Conservation (phyloP, 495 filamentous ascomycete species). For the Trichoderma asperelloides region DNA sequence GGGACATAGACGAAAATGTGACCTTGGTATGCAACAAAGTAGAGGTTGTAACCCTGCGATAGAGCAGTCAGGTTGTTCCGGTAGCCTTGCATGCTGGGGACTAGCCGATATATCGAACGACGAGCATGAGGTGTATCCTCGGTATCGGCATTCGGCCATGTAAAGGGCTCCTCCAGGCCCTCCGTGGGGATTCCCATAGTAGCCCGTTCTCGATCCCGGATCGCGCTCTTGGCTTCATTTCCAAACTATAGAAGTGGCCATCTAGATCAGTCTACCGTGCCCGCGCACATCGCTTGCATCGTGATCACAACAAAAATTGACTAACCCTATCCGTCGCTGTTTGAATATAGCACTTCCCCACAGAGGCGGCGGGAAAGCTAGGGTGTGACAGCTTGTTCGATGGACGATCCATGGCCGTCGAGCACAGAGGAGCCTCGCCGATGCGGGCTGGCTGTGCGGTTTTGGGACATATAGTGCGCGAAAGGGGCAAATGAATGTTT, state of each 20-base stretch:
- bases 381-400: neutral
- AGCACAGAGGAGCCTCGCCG: neutral
- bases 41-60: conserved; percentile 48
- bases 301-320: neutral
- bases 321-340: conserved; percentile 2
- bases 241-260: neutral
- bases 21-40: conserved; percentile 66
- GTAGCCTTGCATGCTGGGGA: conserved; percentile 20
- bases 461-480: neutral
- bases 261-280: neutral
- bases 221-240: neutral
- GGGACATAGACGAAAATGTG: conserved; percentile 71
- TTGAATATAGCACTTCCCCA: neutral
- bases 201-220: conserved; percentile 5
- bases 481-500: neutral
- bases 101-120: neutral
- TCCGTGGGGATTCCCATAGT: conserved; percentile 4
- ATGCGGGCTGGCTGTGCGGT: neutral
- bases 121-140: neutral
- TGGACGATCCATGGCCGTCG: neutral
- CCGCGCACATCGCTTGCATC: neutral
- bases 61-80: conserved; percentile 41
- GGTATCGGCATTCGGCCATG: conserved; percentile 12
- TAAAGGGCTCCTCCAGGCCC: neutral
- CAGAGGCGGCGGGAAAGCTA: neutral